Evolutionary conservation across 2,329 filamentous ascomycete genomes (phyloP).

Genomic region (Aspergillus ochraceus): DNA sequence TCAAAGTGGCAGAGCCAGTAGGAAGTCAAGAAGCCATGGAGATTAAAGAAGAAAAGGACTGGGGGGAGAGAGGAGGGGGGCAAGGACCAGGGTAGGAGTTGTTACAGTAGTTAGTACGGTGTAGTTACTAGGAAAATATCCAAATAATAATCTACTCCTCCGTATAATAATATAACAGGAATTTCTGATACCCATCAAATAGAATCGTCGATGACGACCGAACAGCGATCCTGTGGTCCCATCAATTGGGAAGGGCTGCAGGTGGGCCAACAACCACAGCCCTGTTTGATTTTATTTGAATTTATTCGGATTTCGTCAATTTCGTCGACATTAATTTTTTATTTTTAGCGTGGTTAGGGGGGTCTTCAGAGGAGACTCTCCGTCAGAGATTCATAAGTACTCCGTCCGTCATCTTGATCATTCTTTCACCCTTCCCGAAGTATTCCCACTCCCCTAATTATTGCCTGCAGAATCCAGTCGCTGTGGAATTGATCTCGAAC

Average conservation of each 20-base stretch:
- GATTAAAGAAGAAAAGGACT: constrained; percentile 3
- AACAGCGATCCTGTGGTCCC: constrained; percentile 14
- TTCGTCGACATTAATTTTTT: neutral
- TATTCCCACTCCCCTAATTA: too few relatives aligned
- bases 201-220: constrained; percentile 12
- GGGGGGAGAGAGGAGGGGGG: neutral
- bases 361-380: too few relatives aligned
- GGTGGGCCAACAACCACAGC: constrained; percentile 16
- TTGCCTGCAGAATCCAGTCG: neutral
- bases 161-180: neutral
- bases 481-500: neutral
- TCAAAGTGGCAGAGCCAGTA: constrained; percentile 13
- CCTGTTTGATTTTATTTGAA: constrained; percentile 9
- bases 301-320: neutral
- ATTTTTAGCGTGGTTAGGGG: neutral
- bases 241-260: constrained; percentile 18
- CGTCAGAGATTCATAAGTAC: too few relatives aligned
- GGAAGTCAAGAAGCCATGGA: constrained; percentile 10
- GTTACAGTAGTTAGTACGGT: too few relatives aligned
- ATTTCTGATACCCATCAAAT: constrained; percentile 13
- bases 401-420: too few relatives aligned
- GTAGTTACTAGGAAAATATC: too few relatives aligned
- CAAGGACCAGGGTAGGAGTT: neutral
- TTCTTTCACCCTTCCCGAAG: too few relatives aligned
- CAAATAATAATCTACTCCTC: too few relatives aligned